These are phyloP conservation scores for Globisporangium nunn DNA, from an alignment of 352 stramenopile species.

Conservation along the genomic window DNA sequence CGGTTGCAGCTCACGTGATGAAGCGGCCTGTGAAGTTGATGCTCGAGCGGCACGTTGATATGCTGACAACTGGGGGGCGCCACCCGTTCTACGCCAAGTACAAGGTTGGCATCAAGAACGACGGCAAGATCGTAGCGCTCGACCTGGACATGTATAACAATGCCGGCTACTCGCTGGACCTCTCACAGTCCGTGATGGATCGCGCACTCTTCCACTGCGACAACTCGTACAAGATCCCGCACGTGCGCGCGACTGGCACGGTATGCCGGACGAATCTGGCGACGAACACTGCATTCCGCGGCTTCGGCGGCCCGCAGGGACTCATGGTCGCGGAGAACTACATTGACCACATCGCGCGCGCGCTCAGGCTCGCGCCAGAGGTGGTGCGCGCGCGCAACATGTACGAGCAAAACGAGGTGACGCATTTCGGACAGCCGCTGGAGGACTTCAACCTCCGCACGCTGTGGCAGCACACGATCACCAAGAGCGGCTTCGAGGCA, in stretches of 20 bases:
- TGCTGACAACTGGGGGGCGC: conserved; percentile 89
- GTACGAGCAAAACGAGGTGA: conserved; percentile 85
- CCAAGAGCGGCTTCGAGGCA: conserved; percentile 59
- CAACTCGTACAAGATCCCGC: conserved; percentile 92
- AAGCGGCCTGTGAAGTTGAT: conserved; percentile 88
- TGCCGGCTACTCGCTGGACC: conserved; percentile 91
- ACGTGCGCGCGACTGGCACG: conserved; percentile 82
- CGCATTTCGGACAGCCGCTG: conserved; percentile 91
- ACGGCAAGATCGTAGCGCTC: conserved; percentile 86
- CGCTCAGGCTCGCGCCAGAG: conserved; percentile 59
- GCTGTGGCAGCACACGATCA: conserved; percentile 75
- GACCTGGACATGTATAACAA: conserved; percentile 94
- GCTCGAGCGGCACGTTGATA: conserved; percentile 93
- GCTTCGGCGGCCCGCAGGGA: conserved; percentile 93
- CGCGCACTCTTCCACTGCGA: conserved; percentile 95
- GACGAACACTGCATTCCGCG: conserved; percentile 94
- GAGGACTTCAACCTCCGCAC: conserved; percentile 88
- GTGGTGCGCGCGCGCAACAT: conserved; percentile 88
- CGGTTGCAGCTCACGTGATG: conserved; percentile 86
- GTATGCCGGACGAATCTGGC: conserved; percentile 93
- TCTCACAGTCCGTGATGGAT: conserved; percentile 93
- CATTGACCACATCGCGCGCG: conserved; percentile 92
- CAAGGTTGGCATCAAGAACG: conserved; percentile 76
- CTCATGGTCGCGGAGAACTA: conserved; percentile 90
- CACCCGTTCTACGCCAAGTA: conserved; percentile 95